A percentile compares a stretch with the other conserved stretches of the same genome.
Conservation (phyloP, 2,329 filamentous ascomycete species). For the Ophiocordyceps unilateralis region DNA sequence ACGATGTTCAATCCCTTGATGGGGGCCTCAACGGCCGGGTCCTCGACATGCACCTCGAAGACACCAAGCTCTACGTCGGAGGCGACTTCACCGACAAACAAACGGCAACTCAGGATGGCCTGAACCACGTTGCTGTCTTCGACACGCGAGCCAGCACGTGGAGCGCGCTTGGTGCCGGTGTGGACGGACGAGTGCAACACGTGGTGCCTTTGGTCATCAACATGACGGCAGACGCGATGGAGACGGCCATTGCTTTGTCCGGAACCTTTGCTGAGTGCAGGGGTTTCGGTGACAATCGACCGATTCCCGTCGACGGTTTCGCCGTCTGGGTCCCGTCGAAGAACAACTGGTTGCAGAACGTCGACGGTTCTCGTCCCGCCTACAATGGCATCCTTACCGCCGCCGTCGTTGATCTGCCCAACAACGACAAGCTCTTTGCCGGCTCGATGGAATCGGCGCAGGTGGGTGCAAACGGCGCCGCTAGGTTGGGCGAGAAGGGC, state of each 20-base stretch:
- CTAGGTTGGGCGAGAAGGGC: conserved; percentile 37
- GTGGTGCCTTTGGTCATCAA: conserved; percentile 71
- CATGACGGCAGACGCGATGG: conserved; percentile 47
- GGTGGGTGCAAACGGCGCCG: conserved; percentile 56
- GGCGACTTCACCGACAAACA: conserved; percentile 68
- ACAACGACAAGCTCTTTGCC: conserved; percentile 52
- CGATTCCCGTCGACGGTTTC: conserved; percentile 53
- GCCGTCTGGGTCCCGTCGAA: conserved; percentile 82
- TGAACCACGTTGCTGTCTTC: conserved; percentile 65
- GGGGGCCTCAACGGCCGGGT: conserved; percentile 71
- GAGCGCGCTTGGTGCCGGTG: conserved; percentile 66
- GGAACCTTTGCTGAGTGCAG: conserved; percentile 63
- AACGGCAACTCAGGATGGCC: conserved; percentile 39
- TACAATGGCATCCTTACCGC: conserved; percentile 60
- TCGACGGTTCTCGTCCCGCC: conserved; percentile 44
- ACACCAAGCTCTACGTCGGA: conserved; percentile 57
- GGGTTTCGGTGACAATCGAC: conserved; percentile 44
- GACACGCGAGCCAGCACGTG: conserved; percentile 52
- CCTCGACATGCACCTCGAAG: conserved; percentile 50
- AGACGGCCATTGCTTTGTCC: conserved; percentile 62
- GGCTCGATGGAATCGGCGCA: conserved; percentile 68
- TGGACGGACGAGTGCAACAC: conserved; percentile 59
- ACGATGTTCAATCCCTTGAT: conserved; percentile 42
- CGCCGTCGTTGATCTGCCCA: conserved; percentile 45
- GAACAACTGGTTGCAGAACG: conserved; percentile 74